Base-by-base conservation (phyloP, 2,329 filamentous ascomycete species). In the Nemania diffusa region DNA sequence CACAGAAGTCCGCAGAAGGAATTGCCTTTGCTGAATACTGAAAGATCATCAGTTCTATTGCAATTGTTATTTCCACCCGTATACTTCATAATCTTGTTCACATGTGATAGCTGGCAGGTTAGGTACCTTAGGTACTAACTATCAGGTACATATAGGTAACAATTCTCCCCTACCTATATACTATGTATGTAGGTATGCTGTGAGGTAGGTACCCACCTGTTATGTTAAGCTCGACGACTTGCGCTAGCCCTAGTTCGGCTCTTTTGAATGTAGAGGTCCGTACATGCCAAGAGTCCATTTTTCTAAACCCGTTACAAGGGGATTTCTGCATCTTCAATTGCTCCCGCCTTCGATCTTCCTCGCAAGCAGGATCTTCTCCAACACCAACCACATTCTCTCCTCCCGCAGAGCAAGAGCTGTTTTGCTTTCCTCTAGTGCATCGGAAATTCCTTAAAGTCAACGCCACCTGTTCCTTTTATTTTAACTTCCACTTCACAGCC, bases 291-390 rank as follows among this genome's bases (percentile, higher is more conserved):
- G 62, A 57, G 48, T 57, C 57, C 52, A 61, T 67, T 68, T 69
- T 69, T 69, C 56, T 52, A 56, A 62, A 32, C 57, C 51, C 52
- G 52, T 17, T 65, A 59, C 52, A 67, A 53, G 51, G 51, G 61
- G 34, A 65, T 64, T 62, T 69, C 61, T 69, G 63, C 65, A 69
- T 51, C 67, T 69, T 69, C 57, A 64, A 69, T 50, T 60, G 65
- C 56, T 68, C 51, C 61, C 55, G 24, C 42, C 48, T 57, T 55
- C 17, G 29, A 56, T 58, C 59, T 60, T 51, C 32, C 50, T 68
- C 50, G 29, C 40, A 55, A 53, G n/a, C 62, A 56, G 46, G 37
- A 32, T 15, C 60, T 62, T 71, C 67, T 64, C 61, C 66, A 60
- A 71, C 63, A 50, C 46, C 60, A 56, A 55, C 57, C 57, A 63